Evolutionary conservation across 129 eudicot genomes (phyloP).

Genomic region (Solidago caesia): DNA sequence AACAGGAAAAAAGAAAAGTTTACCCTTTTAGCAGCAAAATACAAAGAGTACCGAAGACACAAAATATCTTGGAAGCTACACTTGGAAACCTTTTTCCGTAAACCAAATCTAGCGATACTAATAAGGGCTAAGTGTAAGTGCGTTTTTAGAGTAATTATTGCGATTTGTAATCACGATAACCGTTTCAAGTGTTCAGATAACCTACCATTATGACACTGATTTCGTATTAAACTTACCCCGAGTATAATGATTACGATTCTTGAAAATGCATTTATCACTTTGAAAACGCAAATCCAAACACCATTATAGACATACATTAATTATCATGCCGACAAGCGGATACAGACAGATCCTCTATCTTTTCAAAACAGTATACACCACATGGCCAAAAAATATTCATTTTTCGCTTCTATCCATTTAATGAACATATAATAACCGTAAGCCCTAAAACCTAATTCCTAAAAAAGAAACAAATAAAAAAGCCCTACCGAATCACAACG

Average conservation of each 20-base stretch:
- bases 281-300: not conserved
- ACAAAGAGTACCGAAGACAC: not conserved
- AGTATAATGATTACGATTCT: not conserved
- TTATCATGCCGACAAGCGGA: not conserved
- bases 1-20: not conserved
- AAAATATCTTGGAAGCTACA: constrained; percentile 1
- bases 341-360: not conserved
- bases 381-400: not conserved
- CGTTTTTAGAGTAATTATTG: not conserved
- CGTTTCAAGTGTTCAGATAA: not conserved
- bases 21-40: not conserved
- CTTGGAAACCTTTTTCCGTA: too few species aligned
- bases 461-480: not conserved
- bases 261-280: not conserved
- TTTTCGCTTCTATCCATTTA: constrained; percentile 1
- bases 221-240: not conserved
- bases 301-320: not conserved
- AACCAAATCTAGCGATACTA: not conserved
- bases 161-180: not conserved
- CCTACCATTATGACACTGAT: not conserved
- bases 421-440: constrained; percentile 5
- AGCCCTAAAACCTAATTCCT: constrained; percentile 34
- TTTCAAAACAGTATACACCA: too few species aligned
- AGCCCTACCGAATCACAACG: not conserved
- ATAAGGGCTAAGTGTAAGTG: not conserved